Evolutionary conservation across 441 rosid genomes (phyloP).

Genomic region (Omphalea diandra): DNA sequence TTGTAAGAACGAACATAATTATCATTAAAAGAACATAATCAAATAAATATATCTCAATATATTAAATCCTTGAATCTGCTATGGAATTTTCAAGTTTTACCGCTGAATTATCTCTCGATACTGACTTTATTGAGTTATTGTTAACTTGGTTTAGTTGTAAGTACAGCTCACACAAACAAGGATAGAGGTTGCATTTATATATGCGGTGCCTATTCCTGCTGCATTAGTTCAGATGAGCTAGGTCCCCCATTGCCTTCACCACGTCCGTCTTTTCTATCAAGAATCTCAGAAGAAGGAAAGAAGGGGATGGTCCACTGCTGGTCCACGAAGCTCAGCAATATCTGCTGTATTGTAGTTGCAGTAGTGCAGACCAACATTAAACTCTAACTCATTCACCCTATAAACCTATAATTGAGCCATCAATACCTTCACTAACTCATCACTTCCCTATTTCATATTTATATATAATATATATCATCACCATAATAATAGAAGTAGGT

Average conservation of each 20-base stretch:
- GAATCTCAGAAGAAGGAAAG: constrained; percentile 11
- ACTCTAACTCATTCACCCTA: constrained; percentile 13
- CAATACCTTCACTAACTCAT: constrained; percentile 14
- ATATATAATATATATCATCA: no score
- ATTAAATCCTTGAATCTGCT: no score
- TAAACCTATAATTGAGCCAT: constrained; percentile 20
- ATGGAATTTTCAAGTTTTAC: no score
- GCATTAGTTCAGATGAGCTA: constrained; percentile 18
- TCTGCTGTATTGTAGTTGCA: constrained; percentile 16
- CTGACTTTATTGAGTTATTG: no score
- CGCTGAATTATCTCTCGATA: no score
- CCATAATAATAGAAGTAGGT: no score
- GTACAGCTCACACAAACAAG: constrained; percentile 20
- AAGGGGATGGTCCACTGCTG: no score
- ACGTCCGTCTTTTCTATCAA: constrained; percentile 10
- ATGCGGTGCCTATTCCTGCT: constrained; percentile 15
- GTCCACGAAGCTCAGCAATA: constrained; percentile 42
- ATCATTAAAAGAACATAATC: no score
- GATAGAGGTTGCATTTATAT: constrained; percentile 29
- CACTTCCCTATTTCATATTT: no score
- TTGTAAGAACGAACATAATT: no score
- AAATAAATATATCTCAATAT: no score
- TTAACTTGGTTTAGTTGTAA: no score
- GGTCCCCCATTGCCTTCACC: constrained; percentile 8
- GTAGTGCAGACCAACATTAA: constrained; percentile 34